Percentiles rank a stretch among this genome's conserved stretches.
Evolutionary conservation across 2,329 filamentous ascomycete genomes (phyloP).

Genomic region (Nectriaceae sp.): DNA sequence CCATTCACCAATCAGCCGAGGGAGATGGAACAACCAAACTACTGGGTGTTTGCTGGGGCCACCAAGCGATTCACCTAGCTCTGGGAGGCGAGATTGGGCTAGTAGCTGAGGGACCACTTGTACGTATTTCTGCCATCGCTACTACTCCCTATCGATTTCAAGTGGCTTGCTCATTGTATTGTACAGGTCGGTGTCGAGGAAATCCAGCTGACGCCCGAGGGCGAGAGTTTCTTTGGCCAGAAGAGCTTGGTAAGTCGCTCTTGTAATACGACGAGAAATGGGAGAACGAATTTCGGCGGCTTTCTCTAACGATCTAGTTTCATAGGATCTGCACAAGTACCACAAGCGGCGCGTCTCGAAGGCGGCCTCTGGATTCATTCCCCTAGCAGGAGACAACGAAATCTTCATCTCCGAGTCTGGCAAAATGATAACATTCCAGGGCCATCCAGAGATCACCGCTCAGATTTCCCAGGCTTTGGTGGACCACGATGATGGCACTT

Average conservation of each 20-base stretch:
- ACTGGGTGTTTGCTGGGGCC: conserved; percentile 8
- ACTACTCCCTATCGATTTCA: neutral
- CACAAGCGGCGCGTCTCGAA: conserved; percentile 3
- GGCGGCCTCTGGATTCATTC: neutral
- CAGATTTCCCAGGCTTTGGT: neutral
- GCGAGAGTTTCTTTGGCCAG: conserved; percentile 2
- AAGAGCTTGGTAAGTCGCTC: neutral
- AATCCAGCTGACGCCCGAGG: neutral
- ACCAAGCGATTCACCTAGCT: conserved; percentile 5
- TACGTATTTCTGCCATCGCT: neutral
- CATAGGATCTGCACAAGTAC: conserved; percentile 6
- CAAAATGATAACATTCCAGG: conserved; percentile 6
- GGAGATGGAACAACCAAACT: neutral
- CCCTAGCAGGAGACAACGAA: conserved; percentile 4
- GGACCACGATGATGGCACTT: conserved; percentile 6
- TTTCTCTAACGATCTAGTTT: no score
- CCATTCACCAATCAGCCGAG: neutral
- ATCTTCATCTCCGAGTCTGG: conserved; percentile 1
- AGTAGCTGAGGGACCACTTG: neutral
- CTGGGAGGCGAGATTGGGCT: conserved; percentile 4
- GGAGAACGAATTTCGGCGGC: no score
- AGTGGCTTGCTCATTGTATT: neutral
- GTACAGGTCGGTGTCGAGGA: conserved; percentile 2
- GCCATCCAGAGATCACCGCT: conserved; percentile 9
- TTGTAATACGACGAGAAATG: neutral